Percentiles rank a stretch among this genome's conserved stretches.
Evolutionary conservation across 2,329 filamentous ascomycete genomes (phyloP).

Genomic region (Alternaria burnsii): DNA sequence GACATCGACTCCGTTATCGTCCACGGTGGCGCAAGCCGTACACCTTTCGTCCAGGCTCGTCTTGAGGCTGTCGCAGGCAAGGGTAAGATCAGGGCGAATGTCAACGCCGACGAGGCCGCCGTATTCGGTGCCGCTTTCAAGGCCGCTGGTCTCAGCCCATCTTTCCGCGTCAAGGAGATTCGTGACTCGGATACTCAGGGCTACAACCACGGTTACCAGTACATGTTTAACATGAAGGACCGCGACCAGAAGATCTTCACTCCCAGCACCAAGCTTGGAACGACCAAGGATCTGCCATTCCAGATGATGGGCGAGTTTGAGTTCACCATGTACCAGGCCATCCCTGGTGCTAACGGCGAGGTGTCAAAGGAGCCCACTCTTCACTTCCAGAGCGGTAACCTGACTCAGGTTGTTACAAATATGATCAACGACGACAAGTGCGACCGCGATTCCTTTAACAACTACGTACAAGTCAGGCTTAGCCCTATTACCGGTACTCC

Average conservation of each 20-base stretch:
- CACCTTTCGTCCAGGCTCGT: conserved; percentile 91
- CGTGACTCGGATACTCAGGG: conserved; percentile 77
- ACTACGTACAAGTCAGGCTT: conserved; percentile 80
- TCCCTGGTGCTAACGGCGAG: conserved; percentile 58
- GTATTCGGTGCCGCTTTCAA: conserved; percentile 97
- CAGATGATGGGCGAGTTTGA: conserved; percentile 83
- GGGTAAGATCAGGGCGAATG: conserved; percentile 87
- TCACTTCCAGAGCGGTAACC: conserved; percentile 78
- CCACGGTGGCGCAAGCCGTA: conserved; percentile 88
- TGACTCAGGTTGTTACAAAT: conserved; percentile 81
- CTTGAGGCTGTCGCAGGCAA: conserved; percentile 78
- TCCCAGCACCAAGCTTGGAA: conserved; percentile 76
- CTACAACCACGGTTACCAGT: conserved; percentile 80
- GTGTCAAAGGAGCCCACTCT: conserved; percentile 68
- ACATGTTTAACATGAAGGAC: conserved; percentile 72
- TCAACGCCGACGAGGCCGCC: conserved; percentile 96
- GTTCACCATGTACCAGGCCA: conserved; percentile 79
- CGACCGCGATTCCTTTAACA: conserved; percentile 76
- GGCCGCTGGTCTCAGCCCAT: conserved; percentile 88
- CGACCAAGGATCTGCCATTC: conserved; percentile 84
- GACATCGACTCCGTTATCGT: conserved; percentile 92
- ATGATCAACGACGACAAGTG: conserved; percentile 84
- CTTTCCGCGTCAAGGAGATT: conserved; percentile 98
- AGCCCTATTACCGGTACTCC: conserved; percentile 79
- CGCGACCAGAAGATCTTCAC: conserved; percentile 86